A percentile compares a stretch with the other conserved stretches of the same genome.
phyloP scores from a whole-genome alignment of 148 eudicot genomes.

The Talinum fruticosum region DNA sequence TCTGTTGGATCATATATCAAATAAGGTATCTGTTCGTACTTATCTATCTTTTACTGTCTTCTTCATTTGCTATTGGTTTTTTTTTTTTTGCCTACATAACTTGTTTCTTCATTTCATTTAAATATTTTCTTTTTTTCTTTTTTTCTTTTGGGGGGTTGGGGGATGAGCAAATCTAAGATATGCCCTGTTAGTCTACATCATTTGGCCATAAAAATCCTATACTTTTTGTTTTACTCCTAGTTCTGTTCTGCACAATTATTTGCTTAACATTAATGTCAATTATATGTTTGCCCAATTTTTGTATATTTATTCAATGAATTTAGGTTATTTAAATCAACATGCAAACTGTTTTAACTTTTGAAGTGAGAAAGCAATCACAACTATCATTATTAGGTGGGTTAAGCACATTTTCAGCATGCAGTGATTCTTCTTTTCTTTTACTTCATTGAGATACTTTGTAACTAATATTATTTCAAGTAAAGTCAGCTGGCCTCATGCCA shows the following conservation, averaged over 20 bases:
- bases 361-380: too few species aligned
- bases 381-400: too few species aligned
- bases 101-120: not conserved
- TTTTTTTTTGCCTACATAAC: not conserved
- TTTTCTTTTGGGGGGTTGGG: not conserved
- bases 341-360: not conserved
- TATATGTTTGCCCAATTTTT: too few species aligned
- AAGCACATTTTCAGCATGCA: too few species aligned
- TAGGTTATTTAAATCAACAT: not conserved
- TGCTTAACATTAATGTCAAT: not conserved
- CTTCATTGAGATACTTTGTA: too few species aligned
- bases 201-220: not conserved
- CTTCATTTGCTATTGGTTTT: not conserved
- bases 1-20: conserved; percentile 83
- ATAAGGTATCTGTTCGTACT: conserved; percentile 48
- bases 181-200: not conserved
- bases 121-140: not conserved
- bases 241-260: not conserved
- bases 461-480: too few species aligned
- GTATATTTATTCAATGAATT: not conserved
- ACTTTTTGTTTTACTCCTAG: not conserved
- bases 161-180: not conserved
- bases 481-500: too few species aligned
- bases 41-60: not conserved
- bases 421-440: too few species aligned